Percentiles rank a stretch among this genome's conserved stretches.
phyloP scores from a whole-genome alignment of 208 protist genomes.

The Trypanosoma brucei region DNA sequence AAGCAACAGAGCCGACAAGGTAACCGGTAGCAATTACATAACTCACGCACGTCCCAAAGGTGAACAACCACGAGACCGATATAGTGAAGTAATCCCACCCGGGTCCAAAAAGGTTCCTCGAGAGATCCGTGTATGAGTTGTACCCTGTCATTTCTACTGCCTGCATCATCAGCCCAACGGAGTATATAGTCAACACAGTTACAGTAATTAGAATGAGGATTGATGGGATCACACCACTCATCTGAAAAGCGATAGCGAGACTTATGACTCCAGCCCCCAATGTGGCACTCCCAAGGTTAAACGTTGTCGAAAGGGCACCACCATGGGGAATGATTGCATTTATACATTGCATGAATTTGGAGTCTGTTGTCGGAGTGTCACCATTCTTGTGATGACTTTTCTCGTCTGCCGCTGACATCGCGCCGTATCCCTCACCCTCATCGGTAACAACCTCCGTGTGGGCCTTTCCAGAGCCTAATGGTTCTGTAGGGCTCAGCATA shows the following conservation, averaged over 20 bases:
- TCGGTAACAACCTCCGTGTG: not conserved
- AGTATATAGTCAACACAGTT: conserved; percentile 70
- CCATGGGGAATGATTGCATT: conserved; percentile 55
- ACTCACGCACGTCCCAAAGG: conserved; percentile 74
- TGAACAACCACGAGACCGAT: conserved; percentile 79
- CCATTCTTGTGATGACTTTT: not conserved
- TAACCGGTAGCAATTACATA: conserved; percentile 82
- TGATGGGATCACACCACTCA: conserved; percentile 43
- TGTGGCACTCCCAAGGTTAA: conserved; percentile 72
- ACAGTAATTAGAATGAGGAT: conserved; percentile 55
- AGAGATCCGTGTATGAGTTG: conserved; percentile 58
- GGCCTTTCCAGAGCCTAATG: not conserved
- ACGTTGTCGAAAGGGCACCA: conserved; percentile 56
- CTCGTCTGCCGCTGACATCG: not conserved
- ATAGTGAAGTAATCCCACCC: conserved; percentile 73
- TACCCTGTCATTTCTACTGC: conserved; percentile 62
- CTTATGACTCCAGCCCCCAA: conserved; percentile 76
- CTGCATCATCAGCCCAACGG: conserved; percentile 70
- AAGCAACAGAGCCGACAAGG: conserved; percentile 40
- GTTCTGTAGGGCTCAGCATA: not conserved
- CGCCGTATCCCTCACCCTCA: not conserved
- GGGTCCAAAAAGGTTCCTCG: conserved; percentile 60
- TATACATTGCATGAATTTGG: not conserved
- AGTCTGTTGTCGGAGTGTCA: not conserved
- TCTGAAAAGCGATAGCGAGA: conserved; percentile 66